A percentile compares a stretch with the other conserved stretches of the same genome.
Conservation (phyloP, 2,329 filamentous ascomycete species). For the Phialophora verrucosa region DNA sequence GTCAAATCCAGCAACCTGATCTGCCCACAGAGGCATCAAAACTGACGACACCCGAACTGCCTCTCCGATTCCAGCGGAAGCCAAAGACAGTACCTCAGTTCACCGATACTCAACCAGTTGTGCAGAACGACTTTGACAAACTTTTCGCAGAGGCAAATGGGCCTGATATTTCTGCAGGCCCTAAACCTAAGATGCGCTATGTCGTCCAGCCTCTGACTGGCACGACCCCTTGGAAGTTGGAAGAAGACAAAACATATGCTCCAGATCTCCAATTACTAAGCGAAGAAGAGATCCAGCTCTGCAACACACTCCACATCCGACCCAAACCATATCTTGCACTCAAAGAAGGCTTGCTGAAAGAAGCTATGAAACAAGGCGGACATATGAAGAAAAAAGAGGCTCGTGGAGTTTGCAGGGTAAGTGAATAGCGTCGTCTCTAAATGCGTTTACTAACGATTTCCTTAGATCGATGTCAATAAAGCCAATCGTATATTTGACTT, state of each 20-base stretch:
- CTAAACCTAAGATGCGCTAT: slow-evolving; percentile 57
- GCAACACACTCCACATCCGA: slow-evolving; percentile 80
- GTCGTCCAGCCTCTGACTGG: slow-evolving; percentile 56
- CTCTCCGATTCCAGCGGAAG: slow-evolving; percentile 62
- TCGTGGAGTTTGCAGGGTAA: slow-evolving; percentile 75
- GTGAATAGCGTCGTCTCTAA: slow-evolving; percentile 18
- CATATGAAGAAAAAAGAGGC: slow-evolving; percentile 92
- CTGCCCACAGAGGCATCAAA: slow-evolving; percentile 75
- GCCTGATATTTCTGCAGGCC: slow-evolving; percentile 45
- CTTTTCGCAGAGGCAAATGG: slow-evolving; percentile 61
- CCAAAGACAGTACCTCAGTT: slow-evolving; percentile 46
- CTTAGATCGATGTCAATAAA: slow-evolving; percentile 79
- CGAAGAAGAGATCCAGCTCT: slow-evolving; percentile 82
- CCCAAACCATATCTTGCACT: slow-evolving; percentile 95
- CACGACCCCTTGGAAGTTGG: slow-evolving; percentile 64
- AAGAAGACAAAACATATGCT: slow-evolving; percentile 71
- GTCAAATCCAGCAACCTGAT: slow-evolving; percentile 72
- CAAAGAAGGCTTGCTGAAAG: slow-evolving; percentile 89
- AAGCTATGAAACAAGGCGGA: slow-evolving; percentile 87
- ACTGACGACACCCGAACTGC: slow-evolving; percentile 78
- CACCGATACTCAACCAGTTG: slow-evolving; percentile 43
- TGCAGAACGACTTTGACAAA: slow-evolving; percentile 60
- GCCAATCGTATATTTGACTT: slow-evolving; percentile 90
- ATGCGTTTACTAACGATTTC: slow-evolving; percentile 21
- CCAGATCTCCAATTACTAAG: slow-evolving; percentile 82